Base-by-base conservation (phyloP, 2,329 filamentous ascomycete genomes). In the Exophiala sp. region DNA sequence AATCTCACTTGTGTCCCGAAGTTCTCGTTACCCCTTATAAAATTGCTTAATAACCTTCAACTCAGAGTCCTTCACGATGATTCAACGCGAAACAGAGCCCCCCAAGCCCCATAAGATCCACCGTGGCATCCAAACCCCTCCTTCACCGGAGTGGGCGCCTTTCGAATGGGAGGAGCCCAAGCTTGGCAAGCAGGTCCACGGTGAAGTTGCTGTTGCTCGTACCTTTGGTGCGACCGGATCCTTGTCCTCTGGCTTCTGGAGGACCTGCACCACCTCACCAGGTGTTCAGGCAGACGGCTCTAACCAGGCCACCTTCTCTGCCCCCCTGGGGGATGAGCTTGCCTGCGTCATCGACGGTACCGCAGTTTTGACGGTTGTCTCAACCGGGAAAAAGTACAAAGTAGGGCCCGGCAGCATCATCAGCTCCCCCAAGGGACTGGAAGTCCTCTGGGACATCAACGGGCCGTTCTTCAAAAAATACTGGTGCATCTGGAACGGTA, bases 151-250 rank as follows among this genome's bases (percentile, higher is more conserved):
- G 20, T 53, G 50, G 50, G n/a, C 3, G 18, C 50, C 50, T 12
- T 53, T 53, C 5, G 50, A 47, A 36, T 53, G 43, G 50, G 50
- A 50, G 34, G 50, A 53, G 38, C 50, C 50, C n/a, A 41, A 39
- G 20, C 39, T 20, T 18, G 50, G 50, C 29, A 47, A 47, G 16
- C 50, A 50, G 34, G 50, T 53, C 14, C 42, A 53, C 18, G 50
- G 50, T n/a, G 50, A 53, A 20, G 45, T 53, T n/a, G 21, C 24
- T 11, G 21, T 49, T 18, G 45, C 34, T 12, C 44, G 50, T 12
- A 45, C 44, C n/a, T 48, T 48, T 29, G 50, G 50, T 7, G 21
- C 45, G 14, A 32, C 50, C 8, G 50, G 50, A 16, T 21, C 18
- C 14, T 20, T 53, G 14, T 39, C 45, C 21, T 12, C 50, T 40